Evolutionary conservation across 768 basidiomycete species (phyloP).

Genomic region (Hericium rajendrae): DNA sequence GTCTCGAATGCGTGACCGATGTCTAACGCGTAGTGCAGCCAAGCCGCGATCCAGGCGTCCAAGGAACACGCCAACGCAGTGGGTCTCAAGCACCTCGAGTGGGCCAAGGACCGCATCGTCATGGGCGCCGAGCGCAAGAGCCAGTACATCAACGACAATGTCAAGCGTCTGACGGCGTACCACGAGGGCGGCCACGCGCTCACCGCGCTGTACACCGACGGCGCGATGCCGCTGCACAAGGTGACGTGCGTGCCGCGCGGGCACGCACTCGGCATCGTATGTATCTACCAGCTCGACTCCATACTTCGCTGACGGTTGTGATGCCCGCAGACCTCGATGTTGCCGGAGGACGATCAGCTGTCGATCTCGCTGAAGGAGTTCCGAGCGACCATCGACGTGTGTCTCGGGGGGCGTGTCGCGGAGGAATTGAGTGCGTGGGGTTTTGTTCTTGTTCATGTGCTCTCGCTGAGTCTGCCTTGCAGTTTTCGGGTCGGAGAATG

Average conservation of each 20-base stretch:
- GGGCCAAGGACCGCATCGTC: constrained; percentile 97
- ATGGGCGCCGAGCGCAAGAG: constrained; percentile 96
- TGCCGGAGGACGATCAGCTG: constrained; percentile 69
- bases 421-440: constrained; percentile 69
- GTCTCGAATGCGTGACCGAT: neutral
- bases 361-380: constrained; percentile 70
- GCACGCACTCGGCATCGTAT: constrained; percentile 79
- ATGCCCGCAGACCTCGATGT: constrained; percentile 46
- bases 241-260: constrained; percentile 97
- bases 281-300: constrained; percentile 20
- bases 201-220: constrained; percentile 89
- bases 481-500: constrained; percentile 84
- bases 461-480: constrained; percentile 10
- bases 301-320: neutral
- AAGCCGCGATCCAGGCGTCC: constrained; percentile 93
- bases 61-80: constrained; percentile 73
- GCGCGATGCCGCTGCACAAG: constrained; percentile 95
- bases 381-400: constrained; percentile 79
- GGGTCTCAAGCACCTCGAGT: constrained; percentile 80
- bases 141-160: constrained; percentile 78
- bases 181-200: constrained; percentile 97
- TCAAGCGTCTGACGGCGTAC: constrained; percentile 86
- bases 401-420: constrained; percentile 90
- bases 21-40: constrained; percentile 26
- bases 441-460: constrained; percentile 3